Evolutionary conservation across 306 rosid species (phyloP).

Genomic region (Glycine tomentella): DNA sequence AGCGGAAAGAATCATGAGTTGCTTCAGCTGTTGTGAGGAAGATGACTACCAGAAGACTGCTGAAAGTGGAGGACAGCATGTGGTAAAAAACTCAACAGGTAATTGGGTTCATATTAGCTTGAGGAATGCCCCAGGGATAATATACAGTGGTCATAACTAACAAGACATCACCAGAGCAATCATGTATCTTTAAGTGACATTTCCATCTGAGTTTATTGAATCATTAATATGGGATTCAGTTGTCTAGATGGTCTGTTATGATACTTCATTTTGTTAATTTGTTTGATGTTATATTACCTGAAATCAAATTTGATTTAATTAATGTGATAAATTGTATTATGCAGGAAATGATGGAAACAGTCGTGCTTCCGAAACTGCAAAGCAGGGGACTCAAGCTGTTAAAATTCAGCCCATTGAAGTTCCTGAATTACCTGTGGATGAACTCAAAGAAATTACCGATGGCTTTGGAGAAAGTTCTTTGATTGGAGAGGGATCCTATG

Average conservation of each 20-base stretch:
- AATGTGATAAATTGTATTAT: constrained; percentile 36
- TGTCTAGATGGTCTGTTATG: constrained; percentile 7
- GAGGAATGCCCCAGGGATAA: neutral
- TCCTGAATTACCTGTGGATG: constrained; percentile 71
- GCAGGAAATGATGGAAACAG: constrained; percentile 74
- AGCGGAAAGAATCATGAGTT: constrained; percentile 66
- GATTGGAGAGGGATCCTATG: constrained; percentile 97
- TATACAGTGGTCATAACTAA: neutral
- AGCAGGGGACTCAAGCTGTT: constrained; percentile 73
- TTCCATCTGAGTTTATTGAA: constrained; percentile 15
- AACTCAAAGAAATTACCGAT: constrained; percentile 79
- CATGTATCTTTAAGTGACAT: constrained; percentile 30
- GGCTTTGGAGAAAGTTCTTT: constrained; percentile 70
- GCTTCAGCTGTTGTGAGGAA: constrained; percentile 80
- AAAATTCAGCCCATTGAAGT: constrained; percentile 87
- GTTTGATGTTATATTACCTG: neutral
- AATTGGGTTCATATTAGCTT: constrained; percentile 36
- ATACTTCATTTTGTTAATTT: constrained; percentile 8
- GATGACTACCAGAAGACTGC: constrained; percentile 66
- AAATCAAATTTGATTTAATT: constrained; percentile 41
- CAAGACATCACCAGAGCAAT: neutral
- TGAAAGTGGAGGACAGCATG: constrained; percentile 67
- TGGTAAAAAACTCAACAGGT: constrained; percentile 70
- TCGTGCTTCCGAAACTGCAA: constrained; percentile 64
- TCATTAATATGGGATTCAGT: neutral